Evolutionary conservation across 2,329 filamentous ascomycete species (phyloP), one percentile per base, ranked within the genome.

Genomic region (Davidsoniella neocaledoniae): DNA sequence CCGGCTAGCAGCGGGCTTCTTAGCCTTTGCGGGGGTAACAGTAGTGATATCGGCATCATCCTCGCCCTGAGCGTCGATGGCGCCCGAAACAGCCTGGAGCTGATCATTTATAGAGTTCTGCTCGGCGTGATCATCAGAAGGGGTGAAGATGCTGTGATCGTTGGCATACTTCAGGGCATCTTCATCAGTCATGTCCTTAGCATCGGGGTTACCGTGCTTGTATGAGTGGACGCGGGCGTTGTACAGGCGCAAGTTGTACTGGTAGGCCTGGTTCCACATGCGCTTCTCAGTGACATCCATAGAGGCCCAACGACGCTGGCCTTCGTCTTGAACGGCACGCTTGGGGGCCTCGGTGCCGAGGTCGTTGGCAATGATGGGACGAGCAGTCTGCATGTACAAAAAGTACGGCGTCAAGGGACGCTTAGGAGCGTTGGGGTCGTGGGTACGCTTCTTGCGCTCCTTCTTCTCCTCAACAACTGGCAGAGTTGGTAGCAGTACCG

Each of bases 361-460:
- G 58, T 93, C 86, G 33, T 71, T 73, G 51, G 84, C 81, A 57
- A 96, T 91, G 62, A 85, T 81, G 47, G 80, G 76, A 46, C 91
- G 83, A 56, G 86, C 86, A 56, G 83, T 81, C 64, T 93, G 83
- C 73, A 94, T 86, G 70, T 87, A 96, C 54, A 95, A 71, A 71
- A 96, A 94, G 71, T 93, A 95, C 2, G 90, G 87, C 5, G 90
- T 96, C 61, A 95, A 66, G 7, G 90, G 88, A 46, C 88, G 80
- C 76, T 95, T 96, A 53, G 90, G 90, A 5, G 88, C 88, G 64
- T 94, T 94, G 57, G 88, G 88, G 63, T 96, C 90, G 60, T 84
- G 80, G 40, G 79, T 79, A 54, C 81, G 77, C 72, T 88, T 88
- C 74, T 91, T 90, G 65, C 84, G 81, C 73, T 91, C 87, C 74